Base-by-base conservation (phyloP, 306 rosid species). In the Dicorynia guianensis region DNA sequence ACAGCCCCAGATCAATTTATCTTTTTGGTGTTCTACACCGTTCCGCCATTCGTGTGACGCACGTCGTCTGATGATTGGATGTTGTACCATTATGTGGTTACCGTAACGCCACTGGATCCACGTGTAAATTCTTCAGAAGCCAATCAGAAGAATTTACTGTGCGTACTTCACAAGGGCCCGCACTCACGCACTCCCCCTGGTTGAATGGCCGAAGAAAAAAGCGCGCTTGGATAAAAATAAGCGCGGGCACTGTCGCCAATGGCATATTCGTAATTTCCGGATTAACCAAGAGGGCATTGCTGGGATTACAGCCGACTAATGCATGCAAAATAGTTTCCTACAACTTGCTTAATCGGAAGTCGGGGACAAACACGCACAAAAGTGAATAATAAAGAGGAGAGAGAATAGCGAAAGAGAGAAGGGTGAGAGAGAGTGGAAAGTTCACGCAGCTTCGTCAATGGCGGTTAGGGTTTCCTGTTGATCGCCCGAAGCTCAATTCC, bases 391-490 rank as follows among this genome's bases (percentile, higher is more conserved):
- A 60, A 71, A 33, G 72, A 75, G 68, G 78, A 77, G 78, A 73
- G 49, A 62, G 46, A 25, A 30, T 17, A 61, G 64, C 75, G 53
- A 77, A 69, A 33, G 39, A 72, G 15, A 71, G 46, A 40, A 71
- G 25, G 39, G 80, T 68, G 85, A 71, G 79, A 61, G 39, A 61
- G 69, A 49, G 53, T 72, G 65, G 77, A 49, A 56, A 66, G 73
- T 74, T 86, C 68, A 5, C 80, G 46, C 83, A 71, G 79, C 86
- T 67, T 20, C 79, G 53, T 87, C 43, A 78, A 83, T 89, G 91
- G 91, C 92, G 89, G 89, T 88, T 93, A 88, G 98, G 93, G 97
- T 87, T 93, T 84, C 67, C 77, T 20, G 60, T 83, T 82, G 80
- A 85, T 79, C 81, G 75, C 75, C 73, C 77, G 40, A 78, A 76